Evolutionary conservation across 2,329 filamentous ascomycete species (phyloP).

Genomic region (Xylariales sp.): DNA sequence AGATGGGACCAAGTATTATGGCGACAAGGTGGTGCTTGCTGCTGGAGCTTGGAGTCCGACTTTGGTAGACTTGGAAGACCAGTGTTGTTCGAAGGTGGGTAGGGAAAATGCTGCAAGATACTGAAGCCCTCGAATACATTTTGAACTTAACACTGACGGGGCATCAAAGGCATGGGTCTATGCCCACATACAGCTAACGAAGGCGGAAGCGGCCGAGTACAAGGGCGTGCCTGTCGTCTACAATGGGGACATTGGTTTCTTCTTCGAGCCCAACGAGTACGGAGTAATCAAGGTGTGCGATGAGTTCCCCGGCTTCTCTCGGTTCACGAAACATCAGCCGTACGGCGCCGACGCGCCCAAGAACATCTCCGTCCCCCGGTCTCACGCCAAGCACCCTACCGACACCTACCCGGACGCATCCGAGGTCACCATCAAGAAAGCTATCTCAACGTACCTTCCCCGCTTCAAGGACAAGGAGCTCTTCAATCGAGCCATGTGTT

Average conservation of each 20-base stretch:
- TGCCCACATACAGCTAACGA: conserved; percentile 37
- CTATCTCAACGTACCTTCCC: conserved; percentile 26
- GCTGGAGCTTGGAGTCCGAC: conserved; percentile 33
- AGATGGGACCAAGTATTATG: conserved; percentile 35
- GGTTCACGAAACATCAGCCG: conserved; percentile 29
- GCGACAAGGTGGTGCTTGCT: conserved; percentile 38
- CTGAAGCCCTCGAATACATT: neutral
- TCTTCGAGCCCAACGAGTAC: conserved; percentile 41
- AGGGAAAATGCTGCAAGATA: neutral
- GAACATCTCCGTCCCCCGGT: conserved; percentile 29
- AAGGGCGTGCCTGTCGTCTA: conserved; percentile 39
- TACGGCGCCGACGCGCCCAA: conserved; percentile 24
- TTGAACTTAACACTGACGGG: neutral
- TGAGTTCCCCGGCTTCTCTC: conserved; percentile 35
- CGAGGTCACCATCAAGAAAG: conserved; percentile 23
- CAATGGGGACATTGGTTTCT: conserved; percentile 42
- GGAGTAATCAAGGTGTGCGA: conserved; percentile 34
- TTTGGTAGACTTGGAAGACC: conserved; percentile 31
- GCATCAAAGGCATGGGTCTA: conserved; percentile 41
- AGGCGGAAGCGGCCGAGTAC: conserved; percentile 35
- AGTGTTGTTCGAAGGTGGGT: conserved; percentile 31
- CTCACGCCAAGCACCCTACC: conserved; percentile 31
- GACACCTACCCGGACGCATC: conserved; percentile 32
- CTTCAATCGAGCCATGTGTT: conserved; percentile 29
- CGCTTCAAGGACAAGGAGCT: conserved; percentile 23